These are phyloP conservation scores for Solanum chacoense DNA, from an alignment of 305 asterid genomes.

Conservation along the genomic window DNA sequence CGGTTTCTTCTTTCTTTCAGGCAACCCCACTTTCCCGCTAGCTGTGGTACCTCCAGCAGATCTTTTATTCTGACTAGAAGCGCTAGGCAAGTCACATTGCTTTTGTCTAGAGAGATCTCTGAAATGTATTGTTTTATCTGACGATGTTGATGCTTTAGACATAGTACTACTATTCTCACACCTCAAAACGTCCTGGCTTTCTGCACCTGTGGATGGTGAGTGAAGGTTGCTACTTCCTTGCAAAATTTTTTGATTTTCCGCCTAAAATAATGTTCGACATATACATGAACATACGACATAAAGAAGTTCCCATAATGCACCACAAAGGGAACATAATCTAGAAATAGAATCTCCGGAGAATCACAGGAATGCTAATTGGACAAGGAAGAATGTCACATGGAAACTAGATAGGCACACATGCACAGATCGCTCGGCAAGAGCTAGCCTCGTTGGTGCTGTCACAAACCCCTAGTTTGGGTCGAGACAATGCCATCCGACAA, in stretches of 20 bases:
- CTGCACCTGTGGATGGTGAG: slow-evolving; percentile 19
- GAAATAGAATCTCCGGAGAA: background rate
- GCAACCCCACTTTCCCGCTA: slow-evolving; percentile 25
- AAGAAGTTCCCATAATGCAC: background rate
- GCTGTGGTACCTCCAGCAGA: slow-evolving; percentile 21
- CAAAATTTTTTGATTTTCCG: slow-evolving; percentile 79
- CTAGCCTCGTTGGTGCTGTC: background rate
- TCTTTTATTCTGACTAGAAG: slow-evolving; percentile 21
- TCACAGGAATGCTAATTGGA: background rate
- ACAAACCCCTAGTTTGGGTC: background rate
- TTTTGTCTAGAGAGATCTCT: slow-evolving; percentile 19
- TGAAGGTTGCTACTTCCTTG: slow-evolving; percentile 41
- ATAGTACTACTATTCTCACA: slow-evolving; percentile 22
- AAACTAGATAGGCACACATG: background rate
- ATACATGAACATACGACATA: background rate
- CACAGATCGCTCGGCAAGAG: background rate
- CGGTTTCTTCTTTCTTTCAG: slow-evolving; percentile 39
- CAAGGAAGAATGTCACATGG: background rate
- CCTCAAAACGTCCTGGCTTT: slow-evolving; percentile 23
- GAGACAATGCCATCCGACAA: background rate
- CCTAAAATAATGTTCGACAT: slow-evolving; percentile 27
- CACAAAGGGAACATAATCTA: background rate
- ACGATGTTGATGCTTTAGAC: slow-evolving; percentile 20
- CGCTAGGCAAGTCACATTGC: slow-evolving; percentile 15
- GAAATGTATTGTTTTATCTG: slow-evolving; percentile 21